Percentiles rank a stretch among this genome's conserved stretches.
Conservation (phyloP, 306 rosid genomes). For the Hylodesmum podocarpum region DNA sequence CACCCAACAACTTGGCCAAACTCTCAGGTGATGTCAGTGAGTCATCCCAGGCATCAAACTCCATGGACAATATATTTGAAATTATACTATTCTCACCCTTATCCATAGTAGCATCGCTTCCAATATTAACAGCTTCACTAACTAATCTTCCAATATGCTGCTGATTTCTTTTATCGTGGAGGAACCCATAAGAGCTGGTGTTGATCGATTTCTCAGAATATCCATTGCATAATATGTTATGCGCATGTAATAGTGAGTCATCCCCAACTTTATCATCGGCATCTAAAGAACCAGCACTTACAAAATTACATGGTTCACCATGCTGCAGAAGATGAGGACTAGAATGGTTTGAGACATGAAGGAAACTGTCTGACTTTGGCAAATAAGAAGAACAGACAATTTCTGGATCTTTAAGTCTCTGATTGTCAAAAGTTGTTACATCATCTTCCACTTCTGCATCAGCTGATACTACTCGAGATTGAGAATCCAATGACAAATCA, state of each 20-base stretch:
- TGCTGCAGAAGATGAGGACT: conserved; percentile 39
- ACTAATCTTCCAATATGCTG: conserved; percentile 45
- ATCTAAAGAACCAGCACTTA: conserved; percentile 44
- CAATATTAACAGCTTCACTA: conserved; percentile 46
- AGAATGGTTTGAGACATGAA: conserved; percentile 37
- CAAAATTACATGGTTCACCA: conserved; percentile 40
- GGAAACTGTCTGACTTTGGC: conserved; percentile 41
- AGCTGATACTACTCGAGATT: conserved; percentile 28
- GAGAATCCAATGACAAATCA: conserved; percentile 52
- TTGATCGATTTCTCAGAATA: conserved; percentile 50
- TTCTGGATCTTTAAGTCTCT: conserved; percentile 85
- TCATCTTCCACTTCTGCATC: conserved; percentile 73
- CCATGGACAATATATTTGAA: conserved; percentile 85
- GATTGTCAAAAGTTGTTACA: conserved; percentile 65
- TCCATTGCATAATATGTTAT: conserved; percentile 46
- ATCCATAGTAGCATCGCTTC: conserved; percentile 46
- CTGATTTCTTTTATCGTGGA: conserved; percentile 47
- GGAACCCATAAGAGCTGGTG: conserved; percentile 50
- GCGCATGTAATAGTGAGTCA: conserved; percentile 37
- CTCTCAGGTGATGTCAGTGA: conserved; percentile 63
- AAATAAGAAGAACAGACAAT: conserved; percentile 51
- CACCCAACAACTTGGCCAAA: conserved; percentile 64
- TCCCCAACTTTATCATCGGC: conserved; percentile 45
- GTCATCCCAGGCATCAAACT: conserved; percentile 72
- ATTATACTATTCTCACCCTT: conserved; percentile 89